Percentiles rank a stretch among this genome's conserved stretches.
Evolutionary conservation across 768 basidiomycete genomes (phyloP).

Genomic region (Infundibulicybe gibba): DNA sequence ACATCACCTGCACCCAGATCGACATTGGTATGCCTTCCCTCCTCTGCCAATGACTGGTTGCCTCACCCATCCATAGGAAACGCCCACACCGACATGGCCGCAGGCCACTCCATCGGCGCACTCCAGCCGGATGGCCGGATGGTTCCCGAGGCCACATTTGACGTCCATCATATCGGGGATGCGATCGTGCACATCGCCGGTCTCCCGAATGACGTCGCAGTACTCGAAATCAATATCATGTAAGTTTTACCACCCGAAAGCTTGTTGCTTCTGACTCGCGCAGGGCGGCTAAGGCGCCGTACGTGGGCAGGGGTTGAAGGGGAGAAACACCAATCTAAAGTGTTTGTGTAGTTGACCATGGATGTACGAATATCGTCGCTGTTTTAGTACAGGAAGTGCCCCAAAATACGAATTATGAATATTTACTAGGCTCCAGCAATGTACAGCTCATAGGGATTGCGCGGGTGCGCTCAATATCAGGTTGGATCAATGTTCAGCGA

Average conservation of each 20-base stretch:
- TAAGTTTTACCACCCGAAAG: constrained; percentile 26
- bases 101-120: constrained; percentile 41
- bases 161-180: constrained; percentile 68
- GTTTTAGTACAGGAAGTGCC: too few relatives aligned
- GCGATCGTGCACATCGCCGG: constrained; percentile 69
- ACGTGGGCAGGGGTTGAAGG: constrained; percentile 21
- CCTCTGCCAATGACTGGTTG: not conserved
- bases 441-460: constrained; percentile 6
- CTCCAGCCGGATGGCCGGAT: constrained; percentile 67
- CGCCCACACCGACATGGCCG: constrained; percentile 61
- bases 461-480: not conserved
- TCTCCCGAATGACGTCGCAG: constrained; percentile 64
- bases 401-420: too few relatives aligned
- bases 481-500: too few relatives aligned
- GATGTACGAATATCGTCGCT: too few relatives aligned
- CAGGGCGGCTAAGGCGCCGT: constrained; percentile 24
- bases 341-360: too few relatives aligned
- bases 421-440: too few relatives aligned
- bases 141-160: constrained; percentile 60
- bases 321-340: too few relatives aligned
- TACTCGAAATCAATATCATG: constrained; percentile 76
- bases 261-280: not conserved
- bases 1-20: constrained; percentile 78
- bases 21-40: constrained; percentile 60
- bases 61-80: constrained; percentile 44